Percentiles rank a stretch among this genome's conserved stretches.
Conservation (phyloP, 345 rosid genomes). For the Eucalyptus tenuipes region DNA sequence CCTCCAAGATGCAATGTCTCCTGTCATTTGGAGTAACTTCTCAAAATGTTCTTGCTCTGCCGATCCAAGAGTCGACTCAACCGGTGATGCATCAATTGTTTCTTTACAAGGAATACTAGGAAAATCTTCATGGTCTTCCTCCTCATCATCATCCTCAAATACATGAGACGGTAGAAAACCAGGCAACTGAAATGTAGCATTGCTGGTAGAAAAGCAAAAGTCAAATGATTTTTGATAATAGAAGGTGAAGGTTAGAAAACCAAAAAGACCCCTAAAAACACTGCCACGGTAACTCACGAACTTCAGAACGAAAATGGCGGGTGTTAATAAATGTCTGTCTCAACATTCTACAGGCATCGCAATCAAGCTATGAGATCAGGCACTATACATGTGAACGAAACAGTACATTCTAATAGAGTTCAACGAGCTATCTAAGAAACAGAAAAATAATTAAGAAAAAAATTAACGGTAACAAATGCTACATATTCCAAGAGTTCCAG, state of each 20-base stretch:
- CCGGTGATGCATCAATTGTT: conserved; percentile 18
- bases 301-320: background rate
- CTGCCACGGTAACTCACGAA: background rate
- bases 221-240: background rate
- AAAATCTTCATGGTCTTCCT: conserved; percentile 42
- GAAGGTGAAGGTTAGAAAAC: background rate
- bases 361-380: background rate
- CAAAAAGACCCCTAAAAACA: background rate
- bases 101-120: conserved; percentile 27
- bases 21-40: conserved; percentile 39
- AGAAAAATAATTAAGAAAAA: background rate
- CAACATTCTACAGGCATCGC: background rate
- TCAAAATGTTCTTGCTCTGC: conserved; percentile 29
- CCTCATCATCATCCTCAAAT: conserved; percentile 51
- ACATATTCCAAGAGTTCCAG: background rate
- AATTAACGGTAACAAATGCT: background rate
- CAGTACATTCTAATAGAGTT: background rate
- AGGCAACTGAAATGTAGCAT: conserved; percentile 80
- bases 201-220: conserved; percentile 34
- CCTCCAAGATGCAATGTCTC: conserved; percentile 64
- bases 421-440: background rate
- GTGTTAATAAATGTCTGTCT: background rate
- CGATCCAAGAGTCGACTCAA: conserved; percentile 18
- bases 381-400: background rate
- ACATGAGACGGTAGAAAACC: conserved; percentile 50